Base-by-base conservation (phyloP, 1,284 basidiomycete species). In the Spongiforma sp. region DNA sequence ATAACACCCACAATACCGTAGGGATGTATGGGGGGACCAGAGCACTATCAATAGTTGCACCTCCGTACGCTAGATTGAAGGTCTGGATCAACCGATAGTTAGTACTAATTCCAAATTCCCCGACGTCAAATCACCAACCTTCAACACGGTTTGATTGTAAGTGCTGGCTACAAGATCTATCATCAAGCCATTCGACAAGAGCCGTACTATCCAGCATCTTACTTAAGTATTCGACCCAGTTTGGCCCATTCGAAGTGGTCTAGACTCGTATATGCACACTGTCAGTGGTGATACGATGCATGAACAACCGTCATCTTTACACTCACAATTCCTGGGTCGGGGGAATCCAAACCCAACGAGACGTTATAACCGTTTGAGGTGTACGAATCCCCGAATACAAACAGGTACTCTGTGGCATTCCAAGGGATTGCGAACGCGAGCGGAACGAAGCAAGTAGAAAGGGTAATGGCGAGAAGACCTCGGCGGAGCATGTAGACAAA, bases 211-310 rank as follows among this genome's bases (percentile, higher is more conserved):
- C n/a, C n/a, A n/a, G n/a, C 10, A 65, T 59, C 75, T 71, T 67
- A 86, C 86, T 78, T 64, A 88, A 78, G 69, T 81, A 84, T 67
- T 85, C 76, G 14, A 87, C 86, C 87, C 87, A 89, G 72, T 88
- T 89, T 3, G 81, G 87, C 21, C 87, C 88, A 71, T 89, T 88
- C 24, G 86, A 86, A 15, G 85, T 86, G 28, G 85, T 86, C 86
- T 84, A 56, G 67, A 34, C 14, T 26, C 30, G 55, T 24, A 53
- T 59, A 50, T 65, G 62, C 21, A 60, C 50, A 39, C 26, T 60
- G n/a, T 39, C n/a, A n/a, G n/a, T n/a, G n/a, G n/a, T n/a, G n/a
- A n/a, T 55, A 41, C 62, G 34, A 63, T 37, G 17, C 52, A 14
- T n/a, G 19, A 11, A 6, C 6, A 34, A 19, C n/a, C n/a, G n/a